Evolutionary conservation across 768 basidiomycete species (phyloP).

Genomic region (Lactifluus echinatus): DNA sequence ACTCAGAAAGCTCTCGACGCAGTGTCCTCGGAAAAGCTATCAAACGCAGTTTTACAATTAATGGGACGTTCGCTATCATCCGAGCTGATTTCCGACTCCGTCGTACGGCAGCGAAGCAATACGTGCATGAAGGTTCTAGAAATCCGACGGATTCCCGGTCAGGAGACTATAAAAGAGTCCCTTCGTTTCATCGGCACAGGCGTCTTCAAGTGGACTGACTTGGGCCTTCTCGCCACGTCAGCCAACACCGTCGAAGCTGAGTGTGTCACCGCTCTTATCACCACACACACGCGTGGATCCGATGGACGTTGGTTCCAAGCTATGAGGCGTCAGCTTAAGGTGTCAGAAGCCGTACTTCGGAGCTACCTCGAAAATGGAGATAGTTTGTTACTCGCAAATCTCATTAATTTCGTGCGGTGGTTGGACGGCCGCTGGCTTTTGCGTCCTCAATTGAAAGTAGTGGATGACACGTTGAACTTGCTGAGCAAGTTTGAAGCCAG

Average conservation of each 20-base stretch:
- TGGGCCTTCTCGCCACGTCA: neutral
- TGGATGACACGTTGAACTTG: neutral
- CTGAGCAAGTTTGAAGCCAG: neutral
- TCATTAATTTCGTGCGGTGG: neutral
- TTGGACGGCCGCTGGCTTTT: neutral
- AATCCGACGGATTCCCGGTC: neutral
- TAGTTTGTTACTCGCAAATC: neutral
- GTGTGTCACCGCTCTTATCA: neutral
- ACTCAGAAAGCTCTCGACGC: neutral
- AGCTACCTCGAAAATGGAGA: neutral
- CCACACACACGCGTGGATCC: neutral
- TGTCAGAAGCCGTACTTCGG: neutral
- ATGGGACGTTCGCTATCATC: neutral
- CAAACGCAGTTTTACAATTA: neutral
- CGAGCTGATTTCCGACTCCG: neutral
- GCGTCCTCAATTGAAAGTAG: neutral
- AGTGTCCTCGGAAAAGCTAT: neutral
- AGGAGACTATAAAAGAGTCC: neutral
- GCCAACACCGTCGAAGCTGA: neutral
- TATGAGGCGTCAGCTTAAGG: neutral
- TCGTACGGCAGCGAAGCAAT: neutral
- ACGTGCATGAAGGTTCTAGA: neutral
- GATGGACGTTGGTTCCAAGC: neutral
- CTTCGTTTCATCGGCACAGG: neutral
- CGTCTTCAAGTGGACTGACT: neutral